phyloP scores from a whole-genome alignment of 139 green algal species.

The Asterochloris sp. region DNA sequence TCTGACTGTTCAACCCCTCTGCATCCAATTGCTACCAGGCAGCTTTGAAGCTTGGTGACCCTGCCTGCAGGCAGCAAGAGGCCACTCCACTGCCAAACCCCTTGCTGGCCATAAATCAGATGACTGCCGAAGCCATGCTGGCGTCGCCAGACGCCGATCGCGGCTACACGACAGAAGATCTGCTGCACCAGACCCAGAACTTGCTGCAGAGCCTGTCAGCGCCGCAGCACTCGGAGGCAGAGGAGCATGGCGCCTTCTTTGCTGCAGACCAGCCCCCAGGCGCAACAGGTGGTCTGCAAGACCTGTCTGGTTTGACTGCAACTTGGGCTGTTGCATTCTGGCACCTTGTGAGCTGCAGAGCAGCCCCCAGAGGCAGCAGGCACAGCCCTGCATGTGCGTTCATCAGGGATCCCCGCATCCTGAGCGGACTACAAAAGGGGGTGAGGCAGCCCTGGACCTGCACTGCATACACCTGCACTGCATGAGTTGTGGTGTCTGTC shows the following conservation, averaged over 20 bases:
- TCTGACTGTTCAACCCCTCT: no score
- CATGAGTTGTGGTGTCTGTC: no score
- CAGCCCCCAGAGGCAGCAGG: background rate
- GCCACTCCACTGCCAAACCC: background rate
- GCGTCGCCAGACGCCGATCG: conserved; percentile 6
- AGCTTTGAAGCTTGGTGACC: no score
- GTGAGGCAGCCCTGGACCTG: no score
- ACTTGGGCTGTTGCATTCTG: no score
- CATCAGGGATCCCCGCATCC: background rate
- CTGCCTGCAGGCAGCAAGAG: no score
- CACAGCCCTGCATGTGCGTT: background rate
- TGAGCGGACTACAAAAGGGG: background rate
- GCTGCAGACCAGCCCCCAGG: background rate
- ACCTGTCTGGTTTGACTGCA: no score
- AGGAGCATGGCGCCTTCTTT: conserved; percentile 10
- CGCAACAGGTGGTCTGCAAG: background rate
- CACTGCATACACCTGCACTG: no score
- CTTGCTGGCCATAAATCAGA: conserved; percentile 16
- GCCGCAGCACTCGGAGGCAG: background rate
- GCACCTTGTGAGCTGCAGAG: background rate
- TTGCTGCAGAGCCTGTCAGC: conserved; percentile 1
- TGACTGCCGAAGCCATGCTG: conserved; percentile 14
- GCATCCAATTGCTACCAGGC: no score
- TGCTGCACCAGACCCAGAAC: conserved; percentile 8
- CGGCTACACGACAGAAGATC: conserved; percentile 1